Conservation (phyloP, 176 grass and related monocot species). For the Dendrocalamus sinicus region DNA sequence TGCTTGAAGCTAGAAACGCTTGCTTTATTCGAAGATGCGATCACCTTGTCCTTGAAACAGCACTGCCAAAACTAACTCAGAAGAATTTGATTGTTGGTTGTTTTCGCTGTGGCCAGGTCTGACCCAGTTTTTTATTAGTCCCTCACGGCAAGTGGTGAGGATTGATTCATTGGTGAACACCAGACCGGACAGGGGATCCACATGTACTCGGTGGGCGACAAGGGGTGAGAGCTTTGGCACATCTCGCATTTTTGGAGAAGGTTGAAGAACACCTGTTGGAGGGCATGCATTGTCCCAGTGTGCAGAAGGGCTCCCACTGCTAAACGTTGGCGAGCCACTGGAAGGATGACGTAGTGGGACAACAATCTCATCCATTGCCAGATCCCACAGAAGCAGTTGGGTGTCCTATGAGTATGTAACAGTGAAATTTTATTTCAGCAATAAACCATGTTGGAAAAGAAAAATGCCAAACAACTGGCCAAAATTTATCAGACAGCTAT, state of each 20-base stretch:
- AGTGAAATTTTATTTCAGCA: background rate
- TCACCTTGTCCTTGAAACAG: conserved; percentile 53
- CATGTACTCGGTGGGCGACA: conserved; percentile 75
- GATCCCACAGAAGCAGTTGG: conserved; percentile 84
- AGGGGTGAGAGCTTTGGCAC: conserved; percentile 92
- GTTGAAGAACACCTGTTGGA: conserved; percentile 72
- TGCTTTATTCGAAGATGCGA: conserved; percentile 54
- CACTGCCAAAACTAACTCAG: conserved; percentile 51
- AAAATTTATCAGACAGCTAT: background rate
- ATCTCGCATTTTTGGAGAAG: conserved; percentile 79
- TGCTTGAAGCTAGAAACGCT: conserved; percentile 68
- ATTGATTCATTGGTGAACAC: conserved; percentile 81
- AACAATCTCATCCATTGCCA: conserved; percentile 94
- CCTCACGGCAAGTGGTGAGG: conserved; percentile 79
- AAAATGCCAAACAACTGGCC: conserved; percentile 22
- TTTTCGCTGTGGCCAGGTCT: conserved; percentile 60
- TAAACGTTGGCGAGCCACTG: conserved; percentile 76
- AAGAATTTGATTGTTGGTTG: conserved; percentile 58
- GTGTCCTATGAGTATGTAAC: conserved; percentile 63
- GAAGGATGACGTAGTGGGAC: conserved; percentile 77
- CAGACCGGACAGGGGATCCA: conserved; percentile 73
- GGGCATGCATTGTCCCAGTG: conserved; percentile 82
- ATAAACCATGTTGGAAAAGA: background rate
- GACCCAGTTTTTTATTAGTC: conserved; percentile 85
- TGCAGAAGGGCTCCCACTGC: conserved; percentile 69